Conservation (phyloP, 2,329 filamentous ascomycete genomes). For the Botrytis galanthina region DNA sequence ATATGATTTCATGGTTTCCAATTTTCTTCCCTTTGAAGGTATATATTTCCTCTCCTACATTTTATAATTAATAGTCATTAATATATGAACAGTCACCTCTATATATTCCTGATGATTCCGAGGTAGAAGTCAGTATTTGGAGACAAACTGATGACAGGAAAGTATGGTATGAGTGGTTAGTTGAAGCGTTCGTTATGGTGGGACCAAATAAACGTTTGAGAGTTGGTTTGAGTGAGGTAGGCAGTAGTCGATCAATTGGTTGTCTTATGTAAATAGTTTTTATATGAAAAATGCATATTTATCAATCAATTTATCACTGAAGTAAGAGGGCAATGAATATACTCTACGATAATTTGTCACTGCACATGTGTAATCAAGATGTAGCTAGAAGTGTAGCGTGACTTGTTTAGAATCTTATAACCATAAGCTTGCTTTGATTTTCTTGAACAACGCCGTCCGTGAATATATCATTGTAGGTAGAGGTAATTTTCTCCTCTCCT, state of each 20-base stretch:
- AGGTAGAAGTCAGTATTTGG: slow-evolving; percentile 93
- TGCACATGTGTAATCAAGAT: neutral
- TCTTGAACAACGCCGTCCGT: slow-evolving; percentile 35
- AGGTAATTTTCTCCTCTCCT: slow-evolving; percentile 12
- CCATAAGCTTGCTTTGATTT: slow-evolving; percentile 26
- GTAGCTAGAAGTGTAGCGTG: neutral
- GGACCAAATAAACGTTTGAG: slow-evolving; percentile 61
- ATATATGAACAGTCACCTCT: slow-evolving; percentile 65
- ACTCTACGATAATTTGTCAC: neutral
- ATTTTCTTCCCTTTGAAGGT: slow-evolving; percentile 97
- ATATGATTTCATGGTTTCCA: slow-evolving; percentile 99
- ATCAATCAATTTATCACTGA: neutral
- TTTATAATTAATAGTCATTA: slow-evolving; percentile 24
- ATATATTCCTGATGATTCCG: slow-evolving; percentile 77
- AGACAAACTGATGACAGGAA: slow-evolving; percentile 90
- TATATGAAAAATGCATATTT: neutral
- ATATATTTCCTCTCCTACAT: slow-evolving; percentile 36
- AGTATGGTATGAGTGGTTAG: slow-evolving; percentile 98
- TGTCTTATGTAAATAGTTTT: slow-evolving; percentile 59
- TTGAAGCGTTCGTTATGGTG: slow-evolving; percentile 75
- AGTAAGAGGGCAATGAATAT: neutral
- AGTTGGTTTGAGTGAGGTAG: slow-evolving; percentile 63
- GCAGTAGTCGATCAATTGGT: slow-evolving; percentile 66
- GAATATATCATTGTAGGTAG: slow-evolving; percentile 26
- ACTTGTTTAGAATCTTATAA: neutral